Conservation (phyloP, 768 basidiomycete species). For the Mycena sanguinolenta region DNA sequence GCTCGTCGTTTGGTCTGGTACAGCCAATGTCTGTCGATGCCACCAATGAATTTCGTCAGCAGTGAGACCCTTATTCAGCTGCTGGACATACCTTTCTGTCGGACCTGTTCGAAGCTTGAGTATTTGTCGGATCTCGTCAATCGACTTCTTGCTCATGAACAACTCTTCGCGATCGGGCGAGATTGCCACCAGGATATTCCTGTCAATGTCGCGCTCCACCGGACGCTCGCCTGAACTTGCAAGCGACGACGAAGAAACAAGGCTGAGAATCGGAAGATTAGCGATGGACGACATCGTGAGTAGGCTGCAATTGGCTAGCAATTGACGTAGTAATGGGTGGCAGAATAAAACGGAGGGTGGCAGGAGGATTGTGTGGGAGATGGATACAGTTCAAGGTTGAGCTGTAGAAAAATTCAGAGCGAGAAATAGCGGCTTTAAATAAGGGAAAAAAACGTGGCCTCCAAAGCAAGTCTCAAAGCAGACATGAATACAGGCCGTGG, state of each 20-base stretch:
- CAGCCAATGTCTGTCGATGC: constrained; percentile 49
- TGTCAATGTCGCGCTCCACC: constrained; percentile 46
- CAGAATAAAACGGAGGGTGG: constrained; percentile 8
- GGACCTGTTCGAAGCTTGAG: constrained; percentile 47
- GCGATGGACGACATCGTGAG: constrained; percentile 26
- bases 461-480: constrained; percentile 19
- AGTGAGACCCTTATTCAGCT: not conserved
- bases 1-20: constrained; percentile 41
- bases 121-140: constrained; percentile 46
- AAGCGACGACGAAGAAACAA: constrained; percentile 31
- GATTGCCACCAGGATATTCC: constrained; percentile 45
- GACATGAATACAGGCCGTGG: not conserved
- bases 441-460: constrained; percentile 3
- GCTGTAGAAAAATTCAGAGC: constrained; percentile 17
- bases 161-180: constrained; percentile 53
- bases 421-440: constrained; percentile 19
- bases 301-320: constrained; percentile 20
- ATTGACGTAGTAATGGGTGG: constrained; percentile 15
- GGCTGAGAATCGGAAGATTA: constrained; percentile 39
- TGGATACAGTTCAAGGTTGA: constrained; percentile 19
- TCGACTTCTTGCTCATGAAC: constrained; percentile 41
- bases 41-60: not conserved
- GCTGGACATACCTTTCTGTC: constrained; percentile 38
- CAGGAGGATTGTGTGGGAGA: constrained; percentile 17
- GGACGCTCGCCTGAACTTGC: constrained; percentile 32